phyloP scores from a whole-genome alignment of 139 green algal genomes.

The Bryopsis sp. region DNA sequence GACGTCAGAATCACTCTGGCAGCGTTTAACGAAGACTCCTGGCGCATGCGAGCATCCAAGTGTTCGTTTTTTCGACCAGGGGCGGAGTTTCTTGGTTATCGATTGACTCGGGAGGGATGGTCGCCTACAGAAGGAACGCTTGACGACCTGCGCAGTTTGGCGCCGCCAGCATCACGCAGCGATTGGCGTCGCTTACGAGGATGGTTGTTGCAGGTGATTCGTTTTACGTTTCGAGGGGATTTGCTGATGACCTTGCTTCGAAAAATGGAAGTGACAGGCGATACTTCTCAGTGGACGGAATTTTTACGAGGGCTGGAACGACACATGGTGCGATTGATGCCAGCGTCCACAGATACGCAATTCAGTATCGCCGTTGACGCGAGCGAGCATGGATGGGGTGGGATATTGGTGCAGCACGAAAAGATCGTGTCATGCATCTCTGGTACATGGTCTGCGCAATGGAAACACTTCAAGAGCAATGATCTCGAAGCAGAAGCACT shows the following conservation, averaged over 20 bases:
- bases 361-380: slow-evolving; percentile 7
- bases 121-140: background rate
- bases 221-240: background rate
- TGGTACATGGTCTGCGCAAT: background rate
- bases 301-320: background rate
- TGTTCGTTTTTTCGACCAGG: background rate
- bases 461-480: background rate
- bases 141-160: background rate
- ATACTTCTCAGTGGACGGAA: background rate
- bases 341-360: background rate
- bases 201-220: slow-evolving; percentile 8
- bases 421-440: slow-evolving; percentile 6
- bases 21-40: background rate
- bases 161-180: background rate
- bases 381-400: background rate
- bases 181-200: background rate
- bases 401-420: background rate
- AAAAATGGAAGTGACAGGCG: background rate
- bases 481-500: slow-evolving; percentile 11
- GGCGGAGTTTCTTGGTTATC: background rate
- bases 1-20: background rate
- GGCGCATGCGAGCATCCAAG: slow-evolving; percentile 2
- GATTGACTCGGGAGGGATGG: background rate
- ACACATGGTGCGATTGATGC: background rate
- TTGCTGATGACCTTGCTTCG: background rate